Percentiles rank a stretch among this genome's conserved stretches.
Evolutionary conservation across 352 stramenopile genomes (phyloP).

Genomic region (Hyphochytrium catenoides): DNA sequence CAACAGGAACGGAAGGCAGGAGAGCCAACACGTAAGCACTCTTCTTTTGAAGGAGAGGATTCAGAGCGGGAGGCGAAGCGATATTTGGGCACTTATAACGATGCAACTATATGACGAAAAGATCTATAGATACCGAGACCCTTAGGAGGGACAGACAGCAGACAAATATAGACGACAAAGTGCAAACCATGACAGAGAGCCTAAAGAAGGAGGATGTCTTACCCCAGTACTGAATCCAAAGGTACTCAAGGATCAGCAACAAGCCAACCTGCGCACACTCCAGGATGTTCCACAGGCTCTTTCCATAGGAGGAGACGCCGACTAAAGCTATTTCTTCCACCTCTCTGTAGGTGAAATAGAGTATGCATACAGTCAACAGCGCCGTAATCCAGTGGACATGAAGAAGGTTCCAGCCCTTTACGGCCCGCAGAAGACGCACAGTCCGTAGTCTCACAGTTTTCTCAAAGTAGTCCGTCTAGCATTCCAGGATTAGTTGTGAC

Average conservation of each 20-base stretch:
- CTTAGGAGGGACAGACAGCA: too few species aligned
- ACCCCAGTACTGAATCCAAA: slow-evolving; percentile 26
- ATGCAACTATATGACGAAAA: too few species aligned
- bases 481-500: too few species aligned
- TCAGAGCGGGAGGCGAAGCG: too few species aligned
- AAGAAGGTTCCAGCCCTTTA: slow-evolving; percentile 17
- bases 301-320: slow-evolving; percentile 27
- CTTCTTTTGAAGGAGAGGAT: too few species aligned
- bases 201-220: slow-evolving; percentile 21
- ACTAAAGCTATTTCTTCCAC: slow-evolving; percentile 20
- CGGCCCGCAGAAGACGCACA: slow-evolving; percentile 38
- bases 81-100: too few species aligned
- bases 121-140: too few species aligned
- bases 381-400: slow-evolving; percentile 28
- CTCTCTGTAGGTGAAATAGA: slow-evolving; percentile 19
- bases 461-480: slow-evolving; percentile 50
- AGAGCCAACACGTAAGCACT: too few species aligned
- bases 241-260: slow-evolving; percentile 27
- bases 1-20: too few species aligned
- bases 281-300: slow-evolving; percentile 48
- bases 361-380: slow-evolving; percentile 21
- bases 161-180: too few species aligned
- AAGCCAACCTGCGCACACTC: slow-evolving; percentile 40
- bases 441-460: slow-evolving; percentile 32
- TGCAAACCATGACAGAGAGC: too few species aligned